phyloP scores from a whole-genome alignment of 148 eudicot species.

The Amaranthus palmeri region DNA sequence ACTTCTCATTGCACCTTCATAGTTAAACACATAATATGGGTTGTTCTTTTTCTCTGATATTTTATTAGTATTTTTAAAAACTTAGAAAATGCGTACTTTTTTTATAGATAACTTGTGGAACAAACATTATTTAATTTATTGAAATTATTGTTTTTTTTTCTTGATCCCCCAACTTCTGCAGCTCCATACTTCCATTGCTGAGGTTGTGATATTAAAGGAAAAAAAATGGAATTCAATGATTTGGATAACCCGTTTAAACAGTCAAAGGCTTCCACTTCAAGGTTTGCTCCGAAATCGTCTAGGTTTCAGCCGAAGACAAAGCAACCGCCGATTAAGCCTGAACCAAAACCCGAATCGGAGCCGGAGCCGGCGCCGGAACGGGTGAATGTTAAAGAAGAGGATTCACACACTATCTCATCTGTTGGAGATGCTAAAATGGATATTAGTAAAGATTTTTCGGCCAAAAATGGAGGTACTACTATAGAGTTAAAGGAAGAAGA shows the following conservation, averaged over 20 bases:
- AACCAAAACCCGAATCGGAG: neutral
- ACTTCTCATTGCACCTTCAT: no score
- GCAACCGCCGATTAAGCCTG: constrained; percentile 13
- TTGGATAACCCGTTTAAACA: constrained; percentile 36
- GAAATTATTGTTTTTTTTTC: no score
- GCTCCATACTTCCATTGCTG: neutral
- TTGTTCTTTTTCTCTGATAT: no score
- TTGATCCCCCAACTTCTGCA: no score
- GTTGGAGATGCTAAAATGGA: constrained; percentile 1
- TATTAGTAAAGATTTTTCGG: no score
- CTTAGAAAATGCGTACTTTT: no score
- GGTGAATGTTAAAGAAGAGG: constrained; percentile 25
- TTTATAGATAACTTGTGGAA: no score
- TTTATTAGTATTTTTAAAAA: no score
- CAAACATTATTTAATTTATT: no score
- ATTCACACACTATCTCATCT: neutral
- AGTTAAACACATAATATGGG: no score
- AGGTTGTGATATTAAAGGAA: neutral
- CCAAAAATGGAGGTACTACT: no score
- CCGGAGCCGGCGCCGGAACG: constrained; percentile 8
- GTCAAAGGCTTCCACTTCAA: constrained; percentile 27
- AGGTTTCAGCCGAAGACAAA: constrained; percentile 36
- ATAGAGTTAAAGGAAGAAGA: no score
- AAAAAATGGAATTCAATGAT: constrained; percentile 58
- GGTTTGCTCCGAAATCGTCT: constrained; percentile 47